Evolutionary conservation across 169 alveolate genomes (phyloP).

Genomic region (Sarcocystis neurona): DNA sequence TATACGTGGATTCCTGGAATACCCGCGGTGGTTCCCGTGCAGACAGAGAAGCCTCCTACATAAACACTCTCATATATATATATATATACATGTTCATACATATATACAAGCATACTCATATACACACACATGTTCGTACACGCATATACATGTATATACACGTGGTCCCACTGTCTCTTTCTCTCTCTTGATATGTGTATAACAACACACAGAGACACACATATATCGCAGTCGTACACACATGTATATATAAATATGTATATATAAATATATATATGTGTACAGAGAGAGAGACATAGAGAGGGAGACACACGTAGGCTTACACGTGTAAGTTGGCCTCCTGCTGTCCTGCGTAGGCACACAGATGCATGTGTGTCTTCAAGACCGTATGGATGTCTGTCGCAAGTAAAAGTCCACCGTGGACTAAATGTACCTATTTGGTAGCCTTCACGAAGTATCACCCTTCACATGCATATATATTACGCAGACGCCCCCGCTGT

Average conservation of each 20-base stretch:
- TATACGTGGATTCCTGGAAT: neutral
- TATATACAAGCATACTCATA: neutral
- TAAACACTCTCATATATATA: neutral
- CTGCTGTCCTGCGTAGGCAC: neutral
- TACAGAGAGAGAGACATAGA: neutral
- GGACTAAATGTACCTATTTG: neutral
- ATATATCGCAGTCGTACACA: no score
- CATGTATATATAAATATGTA: neutral
- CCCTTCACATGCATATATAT: no score
- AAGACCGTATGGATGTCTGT: neutral
- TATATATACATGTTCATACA: neutral
- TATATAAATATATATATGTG: neutral
- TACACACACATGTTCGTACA: no score
- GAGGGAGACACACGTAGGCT: neutral
- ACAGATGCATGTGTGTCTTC: neutral
- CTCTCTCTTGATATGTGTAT: neutral
- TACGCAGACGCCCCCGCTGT: neutral
- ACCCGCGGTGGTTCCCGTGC: neutral
- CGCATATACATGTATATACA: neutral
- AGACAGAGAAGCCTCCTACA: neutral
- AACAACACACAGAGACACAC: neutral
- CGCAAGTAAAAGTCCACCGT: neutral
- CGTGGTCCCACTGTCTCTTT: no score
- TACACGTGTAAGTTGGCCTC: neutral
- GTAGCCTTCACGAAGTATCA: no score